Base-by-base conservation (phyloP, 2,329 filamentous ascomycete genomes). In the Apiospora pterosperma region DNA sequence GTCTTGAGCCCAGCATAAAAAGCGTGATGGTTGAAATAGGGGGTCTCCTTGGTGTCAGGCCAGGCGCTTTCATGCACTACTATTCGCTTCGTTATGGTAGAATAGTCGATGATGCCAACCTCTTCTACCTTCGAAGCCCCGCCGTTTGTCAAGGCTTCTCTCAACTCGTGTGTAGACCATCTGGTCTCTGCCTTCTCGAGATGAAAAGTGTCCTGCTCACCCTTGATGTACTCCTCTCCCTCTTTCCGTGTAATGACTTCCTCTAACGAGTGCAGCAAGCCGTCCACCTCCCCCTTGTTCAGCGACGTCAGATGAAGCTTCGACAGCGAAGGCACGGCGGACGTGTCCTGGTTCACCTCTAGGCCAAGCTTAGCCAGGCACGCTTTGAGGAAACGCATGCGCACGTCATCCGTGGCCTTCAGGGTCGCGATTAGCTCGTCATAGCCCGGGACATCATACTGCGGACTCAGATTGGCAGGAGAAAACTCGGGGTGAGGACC, bases 401-500 rank as follows among this genome's bases (percentile, higher is more conserved):
- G 88, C 21, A 86, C 81, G 36, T 84, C 82, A 70, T 98, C 92
- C 67, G 93, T 89, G 7, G 83, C 84, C 14, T 84, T 80, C 31
- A 99, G 81, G 14, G 82, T 83, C 21, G 89, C 83, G 41, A 97
- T 87, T 16, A 97, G 78, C 4, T 88, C 82, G 19, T 85, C 83
- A 74, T 96, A 98, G 0, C 86, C 85, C 0, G 90, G 87, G 0
- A 91, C 80, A 11, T 86, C 84, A 7, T 89, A 84, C 5, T 90
- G 88, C 7, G 84, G 86, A 67, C 89, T 84, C 7, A 98, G 84
- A 72, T 97, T 97, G 55, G 82, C 86, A 1, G 92, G 87, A 4
- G 93, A 90, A 74, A 98, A 98, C 92, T 99, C 96, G 62, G 95
- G 95, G 82, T 99, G 96, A 42, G 93, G 92, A 0, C 94, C 93